Evolutionary conservation across 192 early-diverging fungal genomes (phyloP), one percentile per base, ranked within the genome.

Genomic region (Gonapodya prolifera): DNA sequence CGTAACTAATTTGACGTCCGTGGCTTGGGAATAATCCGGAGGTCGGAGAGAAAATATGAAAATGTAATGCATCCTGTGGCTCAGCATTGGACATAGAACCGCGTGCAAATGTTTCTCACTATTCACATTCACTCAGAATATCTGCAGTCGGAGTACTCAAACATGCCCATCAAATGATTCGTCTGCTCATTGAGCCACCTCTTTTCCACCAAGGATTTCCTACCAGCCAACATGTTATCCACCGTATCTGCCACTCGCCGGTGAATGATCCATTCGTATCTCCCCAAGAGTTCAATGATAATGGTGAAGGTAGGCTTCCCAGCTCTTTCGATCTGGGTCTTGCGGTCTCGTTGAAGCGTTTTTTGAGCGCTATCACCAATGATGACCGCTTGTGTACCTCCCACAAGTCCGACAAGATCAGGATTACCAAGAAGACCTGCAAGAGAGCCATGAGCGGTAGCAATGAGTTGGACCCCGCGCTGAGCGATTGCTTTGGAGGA

Each of bases 401-500:
- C 71, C 2, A 73, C 71, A 29, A 73, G 71, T 2, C 71, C 71
- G 18, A 13, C 13, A 2, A 73, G 29, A 32, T 73, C 71, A 13
- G 71, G 71, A 29, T 73, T 73, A 8, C 8, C 2, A 29, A 73
- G 71, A 8, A 73, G 28, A 2, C 8, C 2, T 8, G 28, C 16
- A 29, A 73, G 16, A 13, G 28, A 30, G 16, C 71, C 71, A 73
- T 73, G 71, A 2, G 71, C 71, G 8, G 71, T 73, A 8, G 71
- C 71, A 32, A 73, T 32, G 31, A 73, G 71, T 29, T 73, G 71
- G 28, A 73, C 71, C 8, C 71, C 71, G 31, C 71, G 71, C 31
- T 73, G 71, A 18, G 71, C 18, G 71, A 73, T 73, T 18, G 71
- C 71, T 29, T 73, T 73, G 71, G 71, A 2, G 28, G 71, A 73